A percentile compares a stretch with the other conserved stretches of the same genome.
These are phyloP conservation scores for Pezicula carpinea DNA, from an alignment of 2,329 filamentous ascomycete genomes.

Conservation along the genomic window DNA sequence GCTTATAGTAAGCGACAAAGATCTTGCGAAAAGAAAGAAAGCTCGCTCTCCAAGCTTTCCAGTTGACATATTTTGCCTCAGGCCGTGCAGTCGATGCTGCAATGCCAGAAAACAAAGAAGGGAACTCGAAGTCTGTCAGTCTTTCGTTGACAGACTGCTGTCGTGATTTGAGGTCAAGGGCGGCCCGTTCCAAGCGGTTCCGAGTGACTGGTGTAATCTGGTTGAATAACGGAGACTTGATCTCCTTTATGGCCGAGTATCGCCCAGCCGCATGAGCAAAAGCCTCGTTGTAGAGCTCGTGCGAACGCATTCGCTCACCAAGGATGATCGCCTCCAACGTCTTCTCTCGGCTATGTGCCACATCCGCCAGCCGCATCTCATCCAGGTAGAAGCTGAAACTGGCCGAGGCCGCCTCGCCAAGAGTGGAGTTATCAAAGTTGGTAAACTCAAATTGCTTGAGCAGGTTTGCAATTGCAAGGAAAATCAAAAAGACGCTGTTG, in stretches of 20 bases:
- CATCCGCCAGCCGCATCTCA: conserved; percentile 72
- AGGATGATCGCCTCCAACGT: conserved; percentile 86
- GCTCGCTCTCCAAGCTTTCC: conserved; percentile 75
- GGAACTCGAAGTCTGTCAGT: conserved; percentile 87
- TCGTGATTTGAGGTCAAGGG: conserved; percentile 72
- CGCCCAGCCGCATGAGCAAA: conserved; percentile 90
- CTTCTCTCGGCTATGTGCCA: conserved; percentile 78
- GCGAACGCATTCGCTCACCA: conserved; percentile 79
- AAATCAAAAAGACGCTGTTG: conserved; percentile 48
- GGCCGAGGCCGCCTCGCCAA: conserved; percentile 54
- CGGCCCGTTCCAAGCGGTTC: conserved; percentile 76
- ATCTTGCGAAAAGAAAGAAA: conserved; percentile 69
- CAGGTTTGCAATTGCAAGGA: conserved; percentile 49
- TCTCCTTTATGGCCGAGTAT: conserved; percentile 64
- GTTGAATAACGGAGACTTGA: conserved; percentile 64
- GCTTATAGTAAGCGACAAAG: conserved; percentile 58
- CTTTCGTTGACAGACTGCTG: conserved; percentile 66
- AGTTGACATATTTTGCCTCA: conserved; percentile 74
- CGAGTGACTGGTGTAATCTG: conserved; percentile 67
- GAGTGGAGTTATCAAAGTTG: conserved; percentile 51
- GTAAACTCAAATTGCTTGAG: conserved; percentile 55
- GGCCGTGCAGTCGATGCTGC: conserved; percentile 75
- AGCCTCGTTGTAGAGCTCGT: conserved; percentile 81
- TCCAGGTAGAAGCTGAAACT: conserved; percentile 74
- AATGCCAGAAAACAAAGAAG: conserved; percentile 80